Percentiles rank a stretch among this genome's conserved stretches.
These are phyloP conservation scores for Scleroderma bovista DNA, from an alignment of 768 basidiomycete species.

Conservation along the genomic window DNA sequence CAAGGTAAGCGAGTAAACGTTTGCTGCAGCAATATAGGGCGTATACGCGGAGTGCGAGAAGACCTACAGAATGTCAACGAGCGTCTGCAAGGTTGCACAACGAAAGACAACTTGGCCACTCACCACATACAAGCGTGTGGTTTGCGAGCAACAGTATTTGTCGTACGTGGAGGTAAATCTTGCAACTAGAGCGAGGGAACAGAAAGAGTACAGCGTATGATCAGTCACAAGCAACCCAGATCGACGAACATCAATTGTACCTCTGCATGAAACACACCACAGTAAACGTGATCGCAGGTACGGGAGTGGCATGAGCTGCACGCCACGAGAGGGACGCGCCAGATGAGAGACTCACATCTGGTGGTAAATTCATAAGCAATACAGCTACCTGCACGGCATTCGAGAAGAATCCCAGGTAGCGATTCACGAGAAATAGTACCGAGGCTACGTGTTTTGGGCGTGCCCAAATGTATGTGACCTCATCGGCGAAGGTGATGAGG, in stretches of 20 bases:
- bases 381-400: slow-evolving; percentile 27
- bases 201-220: neutral
- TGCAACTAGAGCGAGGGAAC: slow-evolving; percentile 31
- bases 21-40: slow-evolving; percentile 43
- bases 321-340: neutral
- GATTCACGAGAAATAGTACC: slow-evolving; percentile 44
- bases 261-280: neutral
- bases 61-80: slow-evolving; percentile 25
- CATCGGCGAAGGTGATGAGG: slow-evolving; percentile 27
- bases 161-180: slow-evolving; percentile 32
- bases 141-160: slow-evolving; percentile 38
- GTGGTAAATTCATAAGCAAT: slow-evolving; percentile 22
- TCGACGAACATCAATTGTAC: neutral
- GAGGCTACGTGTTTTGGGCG: slow-evolving; percentile 34
- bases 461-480: slow-evolving; percentile 42
- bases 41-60: slow-evolving; percentile 43
- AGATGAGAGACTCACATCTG: slow-evolving; percentile 1
- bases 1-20: slow-evolving; percentile 32
- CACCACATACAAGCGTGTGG: slow-evolving; percentile 44
- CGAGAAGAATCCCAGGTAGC: slow-evolving; percentile 43
- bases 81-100: neutral
- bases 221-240: neutral
- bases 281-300: no score
- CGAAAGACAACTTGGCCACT: slow-evolving; percentile 11
- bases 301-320: neutral